Percentiles rank a stretch among this genome's conserved stretches.
phyloP scores from a whole-genome alignment of 2,329 filamentous ascomycete genomes.

The Pestalotiopsis sp. region DNA sequence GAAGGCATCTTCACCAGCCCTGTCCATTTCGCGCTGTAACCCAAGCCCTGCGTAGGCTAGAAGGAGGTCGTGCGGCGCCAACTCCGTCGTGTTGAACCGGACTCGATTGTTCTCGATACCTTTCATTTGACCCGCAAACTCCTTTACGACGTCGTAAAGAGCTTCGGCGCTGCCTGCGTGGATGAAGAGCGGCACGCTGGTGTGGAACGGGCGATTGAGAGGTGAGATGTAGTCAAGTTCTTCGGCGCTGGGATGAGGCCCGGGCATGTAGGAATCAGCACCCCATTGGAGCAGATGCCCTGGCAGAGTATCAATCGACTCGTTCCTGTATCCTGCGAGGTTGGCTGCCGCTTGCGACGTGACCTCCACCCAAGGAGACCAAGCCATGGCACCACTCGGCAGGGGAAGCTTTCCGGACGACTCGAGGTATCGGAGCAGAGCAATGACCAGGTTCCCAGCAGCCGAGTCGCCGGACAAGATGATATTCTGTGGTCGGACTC shows the following conservation, averaged over 20 bases:
- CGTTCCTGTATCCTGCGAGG: background rate
- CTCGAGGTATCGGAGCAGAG: constrained; percentile 17
- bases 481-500: constrained; percentile 14
- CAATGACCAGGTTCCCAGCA: constrained; percentile 18
- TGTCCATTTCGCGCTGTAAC: background rate
- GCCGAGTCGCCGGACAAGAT: constrained; percentile 17
- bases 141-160: constrained; percentile 6
- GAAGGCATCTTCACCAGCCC: background rate
- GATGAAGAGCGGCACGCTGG: constrained; percentile 15
- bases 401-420: constrained; percentile 14
- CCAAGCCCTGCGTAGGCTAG: background rate
- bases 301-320: constrained; percentile 5
- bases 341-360: constrained; percentile 16
- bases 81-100: background rate
- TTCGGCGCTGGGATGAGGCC: constrained; percentile 10
- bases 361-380: constrained; percentile 24
- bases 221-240: constrained; percentile 21
- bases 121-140: constrained; percentile 15
- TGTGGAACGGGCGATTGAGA: constrained; percentile 18
- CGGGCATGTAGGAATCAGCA: constrained; percentile 16
- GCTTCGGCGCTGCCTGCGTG: constrained; percentile 15
- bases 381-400: constrained; percentile 18
- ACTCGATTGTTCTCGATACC: background rate
- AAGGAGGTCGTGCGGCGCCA: background rate
- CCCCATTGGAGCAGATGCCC: constrained; percentile 17